Evolutionary conservation across 2,329 filamentous ascomycete genomes (phyloP).

Genomic region (Daldinia sp.): DNA sequence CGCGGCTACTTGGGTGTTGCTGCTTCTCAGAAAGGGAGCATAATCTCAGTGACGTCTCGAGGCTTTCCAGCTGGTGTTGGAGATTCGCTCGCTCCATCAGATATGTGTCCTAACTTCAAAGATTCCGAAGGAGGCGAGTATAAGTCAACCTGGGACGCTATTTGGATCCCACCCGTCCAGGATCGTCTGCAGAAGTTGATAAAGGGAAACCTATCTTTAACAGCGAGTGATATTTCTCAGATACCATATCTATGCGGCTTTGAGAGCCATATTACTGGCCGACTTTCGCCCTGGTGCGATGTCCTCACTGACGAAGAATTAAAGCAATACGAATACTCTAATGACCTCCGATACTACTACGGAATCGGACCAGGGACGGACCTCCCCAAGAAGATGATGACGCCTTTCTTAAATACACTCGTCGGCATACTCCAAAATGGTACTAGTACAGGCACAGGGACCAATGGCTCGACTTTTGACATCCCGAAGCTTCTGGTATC

Average conservation of each 20-base stretch:
- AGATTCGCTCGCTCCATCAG: conserved; percentile 73
- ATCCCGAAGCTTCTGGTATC: conserved; percentile 69
- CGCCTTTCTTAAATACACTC: conserved; percentile 68
- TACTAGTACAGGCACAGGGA: conserved; percentile 61
- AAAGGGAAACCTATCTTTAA: conserved; percentile 66
- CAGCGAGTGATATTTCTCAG: conserved; percentile 64
- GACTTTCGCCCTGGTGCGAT: conserved; percentile 71
- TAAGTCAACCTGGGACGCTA: conserved; percentile 60
- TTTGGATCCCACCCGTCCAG: conserved; percentile 66
- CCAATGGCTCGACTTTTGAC: conserved; percentile 60
- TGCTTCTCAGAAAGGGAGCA: conserved; percentile 64
- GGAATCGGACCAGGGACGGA: conserved; percentile 69
- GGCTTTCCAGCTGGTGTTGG: conserved; percentile 65
- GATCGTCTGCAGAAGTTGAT: conserved; percentile 67
- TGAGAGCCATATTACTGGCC: conserved; percentile 74
- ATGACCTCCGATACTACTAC: conserved; percentile 77
- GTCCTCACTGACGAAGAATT: conserved; percentile 73
- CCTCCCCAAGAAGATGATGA: conserved; percentile 69
- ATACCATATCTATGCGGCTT: conserved; percentile 80
- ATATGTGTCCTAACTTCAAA: conserved; percentile 70
- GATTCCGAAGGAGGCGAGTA: conserved; percentile 65
- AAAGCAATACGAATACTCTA: conserved; percentile 73
- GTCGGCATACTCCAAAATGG: conserved; percentile 65
- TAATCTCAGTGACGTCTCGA: conserved; percentile 69
- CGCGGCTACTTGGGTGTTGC: conserved; percentile 71